phyloP scores from a whole-genome alignment of 228 moss, liverwort and hornwort species.

The Sphagnum fallax region DNA sequence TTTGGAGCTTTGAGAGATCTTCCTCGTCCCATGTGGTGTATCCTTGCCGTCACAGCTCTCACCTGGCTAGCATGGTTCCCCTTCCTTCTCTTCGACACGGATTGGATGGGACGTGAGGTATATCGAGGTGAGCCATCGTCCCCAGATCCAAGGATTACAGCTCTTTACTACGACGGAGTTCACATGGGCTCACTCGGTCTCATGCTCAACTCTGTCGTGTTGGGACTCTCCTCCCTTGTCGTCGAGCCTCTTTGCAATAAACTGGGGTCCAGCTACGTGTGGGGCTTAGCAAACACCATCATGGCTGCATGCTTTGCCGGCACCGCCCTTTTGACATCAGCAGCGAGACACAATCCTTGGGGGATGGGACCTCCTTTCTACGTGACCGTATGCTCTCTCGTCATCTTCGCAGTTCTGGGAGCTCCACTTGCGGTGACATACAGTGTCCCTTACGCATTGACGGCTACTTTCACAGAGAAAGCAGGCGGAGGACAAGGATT shows the following conservation, averaged over 20 bases:
- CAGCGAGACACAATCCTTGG: constrained; percentile 18
- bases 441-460: constrained; percentile 83
- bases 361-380: constrained; percentile 24
- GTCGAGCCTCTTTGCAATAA: constrained; percentile 65
- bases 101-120: constrained; percentile 96
- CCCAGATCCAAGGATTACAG: constrained; percentile 6
- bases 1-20: constrained; percentile 61
- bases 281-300: constrained; percentile 62
- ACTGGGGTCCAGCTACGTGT: constrained; percentile 74
- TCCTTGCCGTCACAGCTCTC: constrained; percentile 63
- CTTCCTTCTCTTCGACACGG: constrained; percentile 77
- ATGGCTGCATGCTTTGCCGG: constrained; percentile 62
- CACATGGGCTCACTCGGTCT: constrained; percentile 85
- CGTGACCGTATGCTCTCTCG: constrained; percentile 39
- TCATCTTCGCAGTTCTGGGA: constrained; percentile 68
- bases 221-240: constrained; percentile 63
- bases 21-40: constrained; percentile 82
- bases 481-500: constrained; percentile 87
- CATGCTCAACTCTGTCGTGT: constrained; percentile 72
- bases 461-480: constrained; percentile 74
- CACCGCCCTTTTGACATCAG: constrained; percentile 58
- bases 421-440: constrained; percentile 80
- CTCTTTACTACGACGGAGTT: constrained; percentile 60
- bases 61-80: constrained; percentile 87
- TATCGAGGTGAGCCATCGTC: constrained; percentile 53